Evolutionary conservation across 495 filamentous ascomycete genomes (phyloP), one percentile per base, ranked within the genome.

Genomic region (Lasiosphaeris hirsuta): DNA sequence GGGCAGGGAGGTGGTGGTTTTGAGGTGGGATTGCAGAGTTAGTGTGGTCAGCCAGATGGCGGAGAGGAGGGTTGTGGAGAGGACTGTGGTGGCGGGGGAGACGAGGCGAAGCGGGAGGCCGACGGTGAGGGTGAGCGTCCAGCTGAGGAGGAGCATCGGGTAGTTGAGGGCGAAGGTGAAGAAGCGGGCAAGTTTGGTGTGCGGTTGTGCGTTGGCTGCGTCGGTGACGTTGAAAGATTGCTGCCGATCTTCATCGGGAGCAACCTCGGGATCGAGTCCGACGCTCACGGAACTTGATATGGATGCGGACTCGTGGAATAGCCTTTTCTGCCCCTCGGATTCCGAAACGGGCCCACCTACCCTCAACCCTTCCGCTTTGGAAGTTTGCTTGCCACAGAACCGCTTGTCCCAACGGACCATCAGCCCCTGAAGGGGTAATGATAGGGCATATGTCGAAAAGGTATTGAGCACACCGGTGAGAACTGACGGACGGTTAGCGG

Each of bases 1-100:
- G 5, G 50, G 42, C 1, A 58, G 60, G 23, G 10, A 23, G 4
- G 67, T 61, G n/a, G 49, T 10, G 1, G 51, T 17, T 44, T 72
- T 76, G 56, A 76, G 54, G 2, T 53, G 50, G 10, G 62, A 52
- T 54, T 79, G 77, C 23, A 75, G 56, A 11, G 71, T 61, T 5
- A 79, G 63, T 10, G 71, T 66, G 10, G 69, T 46, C 11, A 72
- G 56, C 77, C 77, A 80, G 54, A 72, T 58, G 9, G 76, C 59
- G 42, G 69, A 59, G 19, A 77, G 70, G 33, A 69, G 63, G 4
- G 64, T 64, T 19, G 69, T 68, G 0, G 76, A 69, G 11, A 77
- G 69, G 15, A 69, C 51, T 6, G 63, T 60, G 23, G 64, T 60
- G 59, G 71, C 60, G 0, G 23, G 15, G 1, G 59, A 56, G 8